Conservation (phyloP, 2,329 filamentous ascomycete genomes). For the Thielaviopsis euricoi region DNA sequence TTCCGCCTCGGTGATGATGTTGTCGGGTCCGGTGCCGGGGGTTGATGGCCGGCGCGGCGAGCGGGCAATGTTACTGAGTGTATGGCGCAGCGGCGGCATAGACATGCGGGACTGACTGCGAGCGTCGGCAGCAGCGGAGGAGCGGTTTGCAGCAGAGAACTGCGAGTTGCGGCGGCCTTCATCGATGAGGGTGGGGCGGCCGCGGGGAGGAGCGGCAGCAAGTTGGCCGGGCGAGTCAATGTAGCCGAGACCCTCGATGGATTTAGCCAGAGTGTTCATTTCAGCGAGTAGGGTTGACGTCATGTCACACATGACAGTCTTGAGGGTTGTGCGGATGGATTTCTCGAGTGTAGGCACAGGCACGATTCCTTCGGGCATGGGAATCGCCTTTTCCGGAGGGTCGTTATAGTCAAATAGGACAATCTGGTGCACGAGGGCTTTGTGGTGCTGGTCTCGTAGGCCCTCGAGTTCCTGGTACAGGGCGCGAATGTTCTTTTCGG, state of each 20-base stretch:
- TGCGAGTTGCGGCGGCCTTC: constrained; percentile 39
- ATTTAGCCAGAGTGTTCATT: constrained; percentile 57
- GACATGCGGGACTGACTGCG: constrained; percentile 58
- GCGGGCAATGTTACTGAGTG: constrained; percentile 26
- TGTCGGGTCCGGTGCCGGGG: constrained; percentile 23
- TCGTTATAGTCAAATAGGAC: constrained; percentile 60
- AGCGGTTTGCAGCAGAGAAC: constrained; percentile 26
- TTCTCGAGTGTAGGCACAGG: constrained; percentile 51
- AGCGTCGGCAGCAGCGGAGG: constrained; percentile 35
- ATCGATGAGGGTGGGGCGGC: constrained; percentile 9
- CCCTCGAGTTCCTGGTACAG: constrained; percentile 53
- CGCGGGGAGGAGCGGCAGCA: constrained; percentile 17
- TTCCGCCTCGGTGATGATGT: constrained; percentile 19
- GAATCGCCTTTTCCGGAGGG: constrained; percentile 29
- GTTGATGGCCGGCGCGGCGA: constrained; percentile 34
- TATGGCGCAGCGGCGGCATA: constrained; percentile 48
- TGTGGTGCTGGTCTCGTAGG: constrained; percentile 55
- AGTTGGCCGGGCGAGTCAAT: constrained; percentile 59
- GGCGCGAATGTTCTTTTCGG: constrained; percentile 40
- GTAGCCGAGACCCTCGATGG: constrained; percentile 53
- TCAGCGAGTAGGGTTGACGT: constrained; percentile 58
- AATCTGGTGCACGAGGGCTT: constrained; percentile 61
- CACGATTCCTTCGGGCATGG: constrained; percentile 50
- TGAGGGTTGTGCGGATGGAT: constrained; percentile 52
- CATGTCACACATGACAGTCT: constrained; percentile 64